Base-by-base conservation (phyloP, 2,329 filamentous ascomycete species). In the Diplocarpon rosae region DNA sequence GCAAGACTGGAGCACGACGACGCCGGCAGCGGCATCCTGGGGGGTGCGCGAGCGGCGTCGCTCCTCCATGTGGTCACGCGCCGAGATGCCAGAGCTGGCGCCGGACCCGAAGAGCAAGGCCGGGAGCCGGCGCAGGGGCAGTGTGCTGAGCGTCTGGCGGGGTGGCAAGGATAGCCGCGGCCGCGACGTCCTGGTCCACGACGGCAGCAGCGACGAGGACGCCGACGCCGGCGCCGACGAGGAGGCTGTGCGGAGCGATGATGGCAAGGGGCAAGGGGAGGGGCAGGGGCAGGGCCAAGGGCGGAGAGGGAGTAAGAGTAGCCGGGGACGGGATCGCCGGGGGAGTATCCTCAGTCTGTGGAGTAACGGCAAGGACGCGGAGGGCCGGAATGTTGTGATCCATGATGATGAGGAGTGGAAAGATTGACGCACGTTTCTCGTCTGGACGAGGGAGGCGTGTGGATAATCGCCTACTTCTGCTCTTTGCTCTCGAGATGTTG, bases 401-500 rank as follows among this genome's bases (percentile, higher is more conserved):
- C 48, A 51, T 31, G 48, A 50, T 37, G 51, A 53, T 45, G 51
- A 53, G 39, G 51, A 53, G 35, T 50, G 50, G 48, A 42, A 43
- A 28, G 40, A 35, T 35, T 35, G 30, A 32, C 3, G 4, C n/a
- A 9, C 30, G 20, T 24, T 24, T 24, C 20, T 7, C 20, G n/a
- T 24, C 20, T 24, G n/a, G n/a, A 3, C 20, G 20, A 24, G 20
- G 4, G 20, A 24, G 20, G 20, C 4, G 3, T 24, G 20, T 24
- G 20, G 20, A 24, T 7, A 24, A 7, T 24, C n/a, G 20, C 20
- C 7, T 24, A 7, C 20, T 24, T 24, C 4, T 24, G 20, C 20
- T 4, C 20, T n/a, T n/a, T n/a, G n/a, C n/a, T n/a, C n/a, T n/a
- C 20, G 20, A 7, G 20, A 24, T 24, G 3, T 24, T 24, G 3